Evolutionary conservation across 2,329 filamentous ascomycete genomes (phyloP).

Genomic region (Lizonia empirigonia): DNA sequence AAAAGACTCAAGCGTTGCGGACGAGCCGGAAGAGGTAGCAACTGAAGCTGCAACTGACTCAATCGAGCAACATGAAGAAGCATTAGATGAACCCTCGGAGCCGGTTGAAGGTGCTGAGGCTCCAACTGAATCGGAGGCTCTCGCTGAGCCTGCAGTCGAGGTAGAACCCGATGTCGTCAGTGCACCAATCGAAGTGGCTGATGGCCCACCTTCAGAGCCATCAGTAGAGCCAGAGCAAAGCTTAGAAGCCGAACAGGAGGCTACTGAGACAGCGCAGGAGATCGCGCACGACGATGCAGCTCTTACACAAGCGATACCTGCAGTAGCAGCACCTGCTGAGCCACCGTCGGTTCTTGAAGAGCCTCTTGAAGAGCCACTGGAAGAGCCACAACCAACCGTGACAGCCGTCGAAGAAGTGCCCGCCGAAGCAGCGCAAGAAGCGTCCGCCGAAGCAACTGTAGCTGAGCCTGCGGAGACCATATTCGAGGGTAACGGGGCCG

Average conservation of each 20-base stretch:
- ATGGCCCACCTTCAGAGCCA: not conserved
- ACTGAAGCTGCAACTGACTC: conserved; percentile 1
- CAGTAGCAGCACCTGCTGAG: not conserved
- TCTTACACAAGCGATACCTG: not conserved
- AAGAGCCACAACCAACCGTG: not conserved
- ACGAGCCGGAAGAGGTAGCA: not conserved
- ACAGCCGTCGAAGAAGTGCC: not conserved
- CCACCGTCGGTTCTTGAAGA: not conserved
- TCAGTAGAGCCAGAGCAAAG: conserved; percentile 7
- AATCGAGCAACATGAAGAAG: conserved; percentile 2
- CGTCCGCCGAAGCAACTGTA: not conserved
- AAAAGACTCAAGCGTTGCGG: not conserved
- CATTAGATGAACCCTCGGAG: not conserved
- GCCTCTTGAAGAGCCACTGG: not conserved
- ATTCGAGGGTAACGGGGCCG: conserved; percentile 6
- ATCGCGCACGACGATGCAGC: not conserved
- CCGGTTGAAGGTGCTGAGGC: not conserved
- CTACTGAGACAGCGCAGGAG: not conserved
- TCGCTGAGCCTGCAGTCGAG: conserved; percentile 2
- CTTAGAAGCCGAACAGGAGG: not conserved
- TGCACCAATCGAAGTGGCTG: not conserved
- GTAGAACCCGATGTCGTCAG: conserved; percentile 5
- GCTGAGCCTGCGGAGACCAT: not conserved
- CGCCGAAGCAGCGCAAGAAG: not conserved
- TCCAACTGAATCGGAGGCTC: not conserved